Evolutionary conservation across 169 alveolate species (phyloP), one percentile per base, ranked within the genome.

Genomic region (Plasmodium yoelii): DNA sequence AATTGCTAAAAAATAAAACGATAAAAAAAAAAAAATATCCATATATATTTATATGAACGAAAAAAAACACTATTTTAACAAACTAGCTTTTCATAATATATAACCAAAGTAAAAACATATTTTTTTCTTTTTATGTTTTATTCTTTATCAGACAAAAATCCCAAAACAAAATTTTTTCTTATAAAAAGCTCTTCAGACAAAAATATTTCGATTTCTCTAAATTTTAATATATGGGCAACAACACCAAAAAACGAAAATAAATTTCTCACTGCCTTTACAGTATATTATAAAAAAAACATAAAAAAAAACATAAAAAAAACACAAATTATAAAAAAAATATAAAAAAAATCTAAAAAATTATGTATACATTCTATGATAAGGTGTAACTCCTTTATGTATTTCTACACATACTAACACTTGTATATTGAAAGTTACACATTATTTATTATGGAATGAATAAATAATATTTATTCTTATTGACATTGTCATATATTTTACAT

Each of bases 181-280:
- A 87, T 94, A 39, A 94, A 94, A 84, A 87, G 95, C 68, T 75
- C 82, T 28, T 86, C 94, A 46, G 94, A 89, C 24, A 88, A 87
- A 19, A 74, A 89, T 53, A 88, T 92, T 13, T 22, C 82, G 4
- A 71, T 84, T 46, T 92, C 95, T 47, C 63, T 90, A 34, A 87
- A 80, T 49, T 90, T 56, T 67, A 87, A 89, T 65, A 74, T 82
- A 51, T 94, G 96, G 96, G 95, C 95, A 13, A 92, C 96, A 24
- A 87, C 94, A 24, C 90, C 95, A 49, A 89, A 87, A 28, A 91
- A 88, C 71, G 95, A 92, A 87, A 56, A 80, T 13, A 80, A 80
- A 67, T 80, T 80, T 55, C 84, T 80, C 63, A 39, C 70, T 10
- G 90, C 90, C n/a, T 80, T 80, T 80, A 26, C 44, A 82, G 90